Evolutionary conservation across 306 rosid species (phyloP), one percentile per base, ranked within the genome.

Genomic region (Oxytropis ochrocephala): DNA sequence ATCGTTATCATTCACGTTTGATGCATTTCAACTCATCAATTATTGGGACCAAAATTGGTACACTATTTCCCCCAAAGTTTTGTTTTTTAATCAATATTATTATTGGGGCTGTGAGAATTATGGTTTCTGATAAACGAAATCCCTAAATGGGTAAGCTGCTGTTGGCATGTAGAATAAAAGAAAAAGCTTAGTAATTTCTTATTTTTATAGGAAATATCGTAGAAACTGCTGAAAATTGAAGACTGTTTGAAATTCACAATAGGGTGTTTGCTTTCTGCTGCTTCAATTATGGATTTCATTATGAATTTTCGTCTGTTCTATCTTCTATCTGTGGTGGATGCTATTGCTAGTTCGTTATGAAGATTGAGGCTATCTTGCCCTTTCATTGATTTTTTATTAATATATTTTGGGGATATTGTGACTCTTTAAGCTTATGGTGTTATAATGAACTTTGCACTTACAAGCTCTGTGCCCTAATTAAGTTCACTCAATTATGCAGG

Each of bases 401-500:
- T 41, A 24, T 42, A 29, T 67, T 35, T 50, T 63, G 17, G 18
- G 30, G 13, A 39, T 51, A 11, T 77, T 18, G 38, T 56, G 59
- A 16, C 8, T 48, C 38, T 51, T 65, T 65, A 33, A 43, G 77
- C 27, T 62, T 19, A 42, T 49, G 53, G 33, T 64, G 3, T 36
- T 19, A 9, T 18, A 21, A 6, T 14, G 16, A 47, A 19, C 1
- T 79, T 67, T 67, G 48, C 64, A 11, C 63, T 61, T 68, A n/a
- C 14, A 11, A 64, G 33, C 11, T 67, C 27, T 62, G 17, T 53
- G 48, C 53, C 60, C 81, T 81, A 12, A 85, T 68, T 43, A 24
- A 55, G 54, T 62, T 73, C 46, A 29, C 47, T 54, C 64, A 70
- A 75, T 61, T 71, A 27, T 81, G 85, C 99, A 94, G 99, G 96